These are phyloP conservation scores for Funneliformis mosseae DNA, from an alignment of 192 early-diverging fungal species.

Conservation along the genomic window DNA sequence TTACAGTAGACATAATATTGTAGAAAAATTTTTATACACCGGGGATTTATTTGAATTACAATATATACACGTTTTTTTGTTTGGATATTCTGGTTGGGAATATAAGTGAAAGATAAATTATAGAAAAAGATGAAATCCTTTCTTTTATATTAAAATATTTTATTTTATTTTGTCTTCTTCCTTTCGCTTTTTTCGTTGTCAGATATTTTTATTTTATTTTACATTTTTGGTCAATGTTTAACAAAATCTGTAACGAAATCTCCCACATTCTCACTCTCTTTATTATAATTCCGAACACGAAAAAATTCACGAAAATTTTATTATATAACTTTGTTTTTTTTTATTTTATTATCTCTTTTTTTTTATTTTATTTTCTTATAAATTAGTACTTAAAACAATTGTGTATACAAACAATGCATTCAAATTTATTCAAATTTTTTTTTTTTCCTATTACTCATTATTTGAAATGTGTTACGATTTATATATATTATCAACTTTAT, in stretches of 20 bases:
- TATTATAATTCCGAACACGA: background rate
- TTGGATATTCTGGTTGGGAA: constrained; percentile 3
- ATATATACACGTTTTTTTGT: background rate
- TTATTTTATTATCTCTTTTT: background rate
- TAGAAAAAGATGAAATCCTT: background rate
- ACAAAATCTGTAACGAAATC: background rate
- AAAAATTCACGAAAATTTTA: background rate
- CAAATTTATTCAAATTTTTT: background rate
- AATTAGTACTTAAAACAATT: constrained; percentile 7
- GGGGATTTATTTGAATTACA: background rate
- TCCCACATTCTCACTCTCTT: background rate
- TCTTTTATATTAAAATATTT: background rate
- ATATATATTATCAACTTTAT: background rate
- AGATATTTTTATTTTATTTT: background rate
- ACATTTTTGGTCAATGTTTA: background rate
- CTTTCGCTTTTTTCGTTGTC: constrained; percentile 9
- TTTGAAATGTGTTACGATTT: background rate
- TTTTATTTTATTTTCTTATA: background rate
- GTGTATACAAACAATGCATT: constrained; percentile 21
- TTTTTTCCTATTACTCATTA: background rate
- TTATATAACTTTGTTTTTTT: background rate
- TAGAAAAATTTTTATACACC: constrained; percentile 14
- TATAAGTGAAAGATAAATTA: constrained; percentile 22
- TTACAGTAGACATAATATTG: constrained; percentile 24
- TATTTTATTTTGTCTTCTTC: background rate